A percentile compares a stretch with the other conserved stretches of the same genome.
These are phyloP conservation scores for Pholiota adiposa DNA, from an alignment of 1,284 basidiomycete genomes.

Conservation along the genomic window DNA sequence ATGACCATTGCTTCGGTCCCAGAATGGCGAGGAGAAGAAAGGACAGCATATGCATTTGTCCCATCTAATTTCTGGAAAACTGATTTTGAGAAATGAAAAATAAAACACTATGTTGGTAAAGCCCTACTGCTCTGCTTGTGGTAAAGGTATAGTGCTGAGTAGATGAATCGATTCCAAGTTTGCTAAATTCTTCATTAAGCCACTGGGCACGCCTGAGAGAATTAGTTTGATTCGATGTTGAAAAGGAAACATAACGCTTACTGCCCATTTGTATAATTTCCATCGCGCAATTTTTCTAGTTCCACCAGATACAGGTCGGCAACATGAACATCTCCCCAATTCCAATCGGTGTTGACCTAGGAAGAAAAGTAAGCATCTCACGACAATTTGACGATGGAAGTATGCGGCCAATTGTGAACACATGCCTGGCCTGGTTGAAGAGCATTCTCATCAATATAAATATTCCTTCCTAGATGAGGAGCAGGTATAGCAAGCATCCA, in stretches of 20 bases:
- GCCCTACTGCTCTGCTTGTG: constrained; percentile 49
- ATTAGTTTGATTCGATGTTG: constrained; percentile 16
- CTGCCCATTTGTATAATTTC: constrained; percentile 72
- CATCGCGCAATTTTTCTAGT: constrained; percentile 65
- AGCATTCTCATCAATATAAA: constrained; percentile 93
- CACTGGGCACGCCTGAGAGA: constrained; percentile 62
- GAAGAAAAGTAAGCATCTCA: background rate
- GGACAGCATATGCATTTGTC: constrained; percentile 82
- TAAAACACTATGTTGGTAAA: background rate
- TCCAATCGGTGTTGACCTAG: constrained; percentile 89
- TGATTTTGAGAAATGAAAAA: background rate
- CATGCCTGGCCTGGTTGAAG: constrained; percentile 85
- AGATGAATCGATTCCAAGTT: constrained; percentile 70
- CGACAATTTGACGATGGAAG: background rate
- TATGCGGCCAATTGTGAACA: background rate
- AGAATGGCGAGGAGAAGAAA: constrained; percentile 84
- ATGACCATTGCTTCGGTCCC: constrained; percentile 92
- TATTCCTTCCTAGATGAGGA: constrained; percentile 63
- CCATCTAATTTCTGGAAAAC: constrained; percentile 48
- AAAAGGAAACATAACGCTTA: constrained; percentile 37
- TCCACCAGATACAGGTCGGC: constrained; percentile 80
- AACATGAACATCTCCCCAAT: constrained; percentile 84
- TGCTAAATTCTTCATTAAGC: constrained; percentile 63
- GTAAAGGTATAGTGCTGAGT: constrained; percentile 71
- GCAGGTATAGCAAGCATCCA: constrained; percentile 81